Evolutionary conservation across 768 basidiomycete species (phyloP).

Genomic region (Leucocoprinus leucothites): DNA sequence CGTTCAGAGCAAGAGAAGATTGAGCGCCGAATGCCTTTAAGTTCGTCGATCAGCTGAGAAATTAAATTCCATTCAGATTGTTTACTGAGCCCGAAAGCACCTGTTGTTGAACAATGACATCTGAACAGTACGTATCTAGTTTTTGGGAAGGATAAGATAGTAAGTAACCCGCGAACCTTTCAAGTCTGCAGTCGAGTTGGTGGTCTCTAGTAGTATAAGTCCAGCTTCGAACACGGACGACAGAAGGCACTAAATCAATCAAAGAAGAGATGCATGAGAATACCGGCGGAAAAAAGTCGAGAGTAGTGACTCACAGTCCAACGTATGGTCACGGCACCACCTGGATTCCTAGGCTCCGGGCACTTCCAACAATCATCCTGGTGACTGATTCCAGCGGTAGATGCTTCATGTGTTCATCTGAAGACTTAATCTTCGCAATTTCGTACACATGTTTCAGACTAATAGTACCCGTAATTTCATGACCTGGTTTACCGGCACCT

Average conservation of each 20-base stretch:
- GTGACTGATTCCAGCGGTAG: conserved; percentile 86
- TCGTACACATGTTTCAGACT: conserved; percentile 97
- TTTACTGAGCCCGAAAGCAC: conserved; percentile 40
- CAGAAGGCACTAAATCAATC: neutral
- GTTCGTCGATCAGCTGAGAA: conserved; percentile 20
- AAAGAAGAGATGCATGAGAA: conserved; percentile 9
- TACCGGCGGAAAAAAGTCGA: conserved; percentile 6
- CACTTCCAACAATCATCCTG: conserved; percentile 85
- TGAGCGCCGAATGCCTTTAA: conserved; percentile 18
- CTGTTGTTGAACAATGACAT: conserved; percentile 19
- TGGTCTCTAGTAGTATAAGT: neutral
- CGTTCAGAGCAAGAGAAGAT: conserved; percentile 15
- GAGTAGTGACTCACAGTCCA: conserved; percentile 10
- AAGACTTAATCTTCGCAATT: conserved; percentile 95
- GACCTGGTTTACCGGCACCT: conserved; percentile 80
- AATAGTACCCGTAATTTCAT: conserved; percentile 76
- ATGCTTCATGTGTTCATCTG: conserved; percentile 86
- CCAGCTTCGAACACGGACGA: neutral
- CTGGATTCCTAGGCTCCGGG: conserved; percentile 83
- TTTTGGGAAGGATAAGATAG: neutral
- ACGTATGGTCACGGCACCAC: conserved; percentile 69
- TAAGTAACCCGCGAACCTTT: conserved; percentile 16
- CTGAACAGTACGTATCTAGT: conserved; percentile 4
- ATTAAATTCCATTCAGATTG: conserved; percentile 28
- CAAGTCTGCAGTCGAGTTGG: neutral